phyloP scores from a whole-genome alignment of 2,329 filamentous ascomycete genomes.

The Macrophomina pseudophaseolina region DNA sequence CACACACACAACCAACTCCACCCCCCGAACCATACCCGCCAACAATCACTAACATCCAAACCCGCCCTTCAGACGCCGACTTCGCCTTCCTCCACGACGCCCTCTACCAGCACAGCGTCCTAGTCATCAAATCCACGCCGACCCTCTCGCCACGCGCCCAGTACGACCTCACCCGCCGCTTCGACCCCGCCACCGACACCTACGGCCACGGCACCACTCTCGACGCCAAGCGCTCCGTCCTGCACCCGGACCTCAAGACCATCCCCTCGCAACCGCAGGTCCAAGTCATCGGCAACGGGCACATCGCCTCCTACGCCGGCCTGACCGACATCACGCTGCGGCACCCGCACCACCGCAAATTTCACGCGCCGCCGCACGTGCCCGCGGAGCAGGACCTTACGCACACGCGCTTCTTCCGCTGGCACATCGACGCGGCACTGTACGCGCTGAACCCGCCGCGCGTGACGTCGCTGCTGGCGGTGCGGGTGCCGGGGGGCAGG shows the following conservation, averaged over 20 bases:
- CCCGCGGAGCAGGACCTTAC: constrained; percentile 65
- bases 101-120: constrained; percentile 69
- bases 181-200: constrained; percentile 68
- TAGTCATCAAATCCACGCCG: constrained; percentile 72
- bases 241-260: constrained; percentile 81
- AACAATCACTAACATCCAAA: constrained; percentile 9
- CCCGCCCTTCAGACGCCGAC: constrained; percentile 57
- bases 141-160: constrained; percentile 71
- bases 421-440: constrained; percentile 81
- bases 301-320: constrained; percentile 72
- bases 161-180: constrained; percentile 73
- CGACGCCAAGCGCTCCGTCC: constrained; percentile 67
- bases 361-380: constrained; percentile 69
- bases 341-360: constrained; percentile 79
- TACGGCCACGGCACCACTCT: constrained; percentile 81
- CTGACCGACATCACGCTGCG: constrained; percentile 69
- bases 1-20: background rate
- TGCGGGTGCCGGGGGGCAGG: constrained; percentile 71
- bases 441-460: constrained; percentile 77
- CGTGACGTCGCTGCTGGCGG: constrained; percentile 74
- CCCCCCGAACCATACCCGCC: background rate
- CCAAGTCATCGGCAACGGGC: constrained; percentile 79
- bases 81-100: constrained; percentile 68
- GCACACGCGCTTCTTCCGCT: constrained; percentile 70
- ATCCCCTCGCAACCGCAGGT: constrained; percentile 80